These are phyloP conservation scores for Cercospora zeae-maydis DNA, from an alignment of 2,329 filamentous ascomycete species.

Conservation along the genomic window DNA sequence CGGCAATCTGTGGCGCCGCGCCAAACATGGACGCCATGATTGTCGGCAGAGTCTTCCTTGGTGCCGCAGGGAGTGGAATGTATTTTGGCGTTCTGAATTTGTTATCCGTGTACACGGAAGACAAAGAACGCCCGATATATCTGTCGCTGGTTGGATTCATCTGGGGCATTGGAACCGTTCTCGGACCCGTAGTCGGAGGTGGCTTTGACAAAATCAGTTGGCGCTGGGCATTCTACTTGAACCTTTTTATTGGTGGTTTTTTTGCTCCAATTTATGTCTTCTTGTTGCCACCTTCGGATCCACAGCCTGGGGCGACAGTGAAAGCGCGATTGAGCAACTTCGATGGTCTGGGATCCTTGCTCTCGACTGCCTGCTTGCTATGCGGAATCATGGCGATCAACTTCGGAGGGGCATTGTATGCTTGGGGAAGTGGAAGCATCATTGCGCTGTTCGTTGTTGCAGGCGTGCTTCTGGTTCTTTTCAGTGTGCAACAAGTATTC, in stretches of 20 bases:
- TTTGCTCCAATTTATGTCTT: background rate
- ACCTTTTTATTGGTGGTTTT: background rate
- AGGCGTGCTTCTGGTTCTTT: background rate
- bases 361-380: background rate
- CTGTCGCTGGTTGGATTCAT: background rate
- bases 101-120: background rate
- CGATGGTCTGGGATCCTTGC: background rate
- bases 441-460: background rate
- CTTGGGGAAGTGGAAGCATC: background rate
- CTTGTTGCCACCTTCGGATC: background rate
- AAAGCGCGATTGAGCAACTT: background rate
- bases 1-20: constrained; percentile 36
- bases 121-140: background rate
- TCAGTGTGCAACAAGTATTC: constrained; percentile 45
- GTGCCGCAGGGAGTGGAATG: constrained; percentile 36
- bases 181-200: background rate
- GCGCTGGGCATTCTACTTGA: background rate
- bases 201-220: background rate
- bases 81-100: background rate
- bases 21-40: constrained; percentile 34
- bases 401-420: background rate
- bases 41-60: constrained; percentile 34
- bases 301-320: background rate
- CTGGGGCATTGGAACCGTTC: background rate
- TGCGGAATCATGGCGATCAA: background rate